Base-by-base conservation (phyloP, 228 moss, liverwort and hornwort species). In the Sphagnum fallax region DNA sequence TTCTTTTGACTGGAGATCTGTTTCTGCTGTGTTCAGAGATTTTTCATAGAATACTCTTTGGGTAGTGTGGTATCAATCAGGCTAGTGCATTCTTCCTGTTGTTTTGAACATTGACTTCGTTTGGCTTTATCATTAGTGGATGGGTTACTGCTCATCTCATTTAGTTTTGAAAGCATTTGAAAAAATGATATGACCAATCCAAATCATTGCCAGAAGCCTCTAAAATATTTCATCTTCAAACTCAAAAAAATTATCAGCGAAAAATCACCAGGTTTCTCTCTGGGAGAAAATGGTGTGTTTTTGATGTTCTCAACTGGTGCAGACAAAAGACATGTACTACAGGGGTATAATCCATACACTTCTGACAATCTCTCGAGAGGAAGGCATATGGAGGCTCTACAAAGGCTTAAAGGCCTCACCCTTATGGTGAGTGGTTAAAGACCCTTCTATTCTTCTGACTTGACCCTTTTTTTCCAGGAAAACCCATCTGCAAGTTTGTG, bases 251-350 rank as follows among this genome's bases (percentile, higher is more conserved):
- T n/a, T 6, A 50, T 8, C 16, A 48, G 5, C n/a, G 6, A 47
- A 63, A 14, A 47, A 18, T 47, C 63, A 16, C 18, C 48, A 10
- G 10, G 5, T 47, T 63, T 5, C 5, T 1, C 16, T 63, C 48
- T 16, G 10, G 47, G 15, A 16, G 10, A 47, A 10, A 64, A 12
- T 64, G 10, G 10, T 10, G 2, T 32, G 10, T 12, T 1, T 12
- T 47, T 4, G 6, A 6, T 6, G 9, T 65, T 62, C 15, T 51
- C 65, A 4, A 59, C 58, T 14, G 51, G 60, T 75, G 69, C 60
- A 80, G 80, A 86, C 82, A 62, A 82, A 80, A 3, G 67, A 73
- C 51, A 82, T 76, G 77, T 86, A 86, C 74, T 86, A 86, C 73
- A 80, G 71, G 55, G 86, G 86, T 10, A 86, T 82, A 65, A 73